A percentile compares a stretch with the other conserved stretches of the same genome.
Conservation (phyloP, 768 basidiomycete species). For the Rhizopogon vinicolor region DNA sequence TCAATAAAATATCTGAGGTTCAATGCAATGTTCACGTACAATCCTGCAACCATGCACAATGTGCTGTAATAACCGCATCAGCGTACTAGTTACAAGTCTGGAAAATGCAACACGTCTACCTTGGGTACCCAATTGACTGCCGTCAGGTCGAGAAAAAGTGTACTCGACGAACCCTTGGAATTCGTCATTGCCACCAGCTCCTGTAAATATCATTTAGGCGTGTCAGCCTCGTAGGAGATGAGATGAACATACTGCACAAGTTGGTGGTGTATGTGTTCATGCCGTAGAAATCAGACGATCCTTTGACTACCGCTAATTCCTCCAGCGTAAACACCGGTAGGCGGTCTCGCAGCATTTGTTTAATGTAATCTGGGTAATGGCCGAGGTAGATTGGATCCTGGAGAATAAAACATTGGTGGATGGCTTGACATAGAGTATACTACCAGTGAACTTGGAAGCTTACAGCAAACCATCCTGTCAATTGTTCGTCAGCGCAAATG, state of each 20-base stretch:
- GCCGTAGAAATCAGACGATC: constrained; percentile 68
- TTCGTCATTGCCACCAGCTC: constrained; percentile 57
- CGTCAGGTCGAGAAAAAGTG: constrained; percentile 60
- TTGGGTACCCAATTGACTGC: constrained; percentile 59
- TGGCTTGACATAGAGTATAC: background rate
- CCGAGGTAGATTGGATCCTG: constrained; percentile 71
- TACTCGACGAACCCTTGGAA: constrained; percentile 59
- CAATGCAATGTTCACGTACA: constrained; percentile 32
- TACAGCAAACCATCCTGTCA: constrained; percentile 55
- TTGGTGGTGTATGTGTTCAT: constrained; percentile 73
- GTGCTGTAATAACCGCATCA: constrained; percentile 32
- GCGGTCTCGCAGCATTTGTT: constrained; percentile 51
- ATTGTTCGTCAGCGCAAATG: constrained; percentile 13
- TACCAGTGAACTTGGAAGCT: constrained; percentile 10
- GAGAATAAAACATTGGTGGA: background rate
- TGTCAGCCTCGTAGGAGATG: background rate
- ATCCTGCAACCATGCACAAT: constrained; percentile 64
- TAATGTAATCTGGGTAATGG: constrained; percentile 57
- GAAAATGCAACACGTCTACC: constrained; percentile 28
- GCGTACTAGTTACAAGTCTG: background rate
- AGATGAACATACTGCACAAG: constrained; percentile 42
- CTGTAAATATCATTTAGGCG: constrained; percentile 23
- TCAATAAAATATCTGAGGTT: background rate
- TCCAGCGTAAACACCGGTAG: constrained; percentile 54
- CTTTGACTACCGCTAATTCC: constrained; percentile 52